These are phyloP conservation scores for Psilocybe subaeruginosa DNA, from an alignment of 768 basidiomycete species.

Conservation along the genomic window DNA sequence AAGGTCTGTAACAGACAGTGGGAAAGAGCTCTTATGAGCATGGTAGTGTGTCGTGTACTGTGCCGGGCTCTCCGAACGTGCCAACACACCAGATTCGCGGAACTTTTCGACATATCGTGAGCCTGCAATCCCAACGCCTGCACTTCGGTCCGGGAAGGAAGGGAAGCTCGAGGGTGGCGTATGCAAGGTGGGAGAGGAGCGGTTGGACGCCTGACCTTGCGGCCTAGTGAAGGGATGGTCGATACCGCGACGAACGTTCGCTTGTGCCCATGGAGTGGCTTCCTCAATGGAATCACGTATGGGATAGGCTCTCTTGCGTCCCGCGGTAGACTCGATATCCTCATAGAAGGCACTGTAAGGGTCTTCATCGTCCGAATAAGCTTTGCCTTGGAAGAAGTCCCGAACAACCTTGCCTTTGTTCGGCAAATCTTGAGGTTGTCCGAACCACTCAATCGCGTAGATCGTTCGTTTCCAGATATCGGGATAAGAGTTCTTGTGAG, in stretches of 20 bases:
- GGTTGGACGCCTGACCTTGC: conserved; percentile 20
- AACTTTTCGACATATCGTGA: conserved; percentile 47
- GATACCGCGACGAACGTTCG: conserved; percentile 52
- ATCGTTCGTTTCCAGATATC: conserved; percentile 57
- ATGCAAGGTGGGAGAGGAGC: conserved; percentile 17
- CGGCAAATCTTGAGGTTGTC: conserved; percentile 7
- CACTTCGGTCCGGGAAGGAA: conserved; percentile 26
- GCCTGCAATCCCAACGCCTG: conserved; percentile 22
- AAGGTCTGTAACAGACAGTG: conserved; percentile 43
- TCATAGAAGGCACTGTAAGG: conserved; percentile 22
- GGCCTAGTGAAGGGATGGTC: conserved; percentile 52
- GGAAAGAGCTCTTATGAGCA: conserved; percentile 35
- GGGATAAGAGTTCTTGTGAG: conserved; percentile 45
- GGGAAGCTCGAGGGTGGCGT: conserved; percentile 21
- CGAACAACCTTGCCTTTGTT: conserved; percentile 18
- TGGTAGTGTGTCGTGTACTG: conserved; percentile 24
- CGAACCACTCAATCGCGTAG: conserved; percentile 64
- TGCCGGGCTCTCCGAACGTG: conserved; percentile 29
- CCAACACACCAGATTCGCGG: conserved; percentile 34
- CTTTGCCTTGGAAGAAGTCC: conserved; percentile 14
- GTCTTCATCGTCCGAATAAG: conserved; percentile 9
- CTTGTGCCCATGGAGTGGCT: conserved; percentile 53
- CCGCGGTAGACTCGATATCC: conserved; percentile 32
- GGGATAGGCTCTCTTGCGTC: conserved; percentile 18
- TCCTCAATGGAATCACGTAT: conserved; percentile 18